Conservation (phyloP, 2,329 filamentous ascomycete genomes). For the Cercospora berteroae region DNA sequence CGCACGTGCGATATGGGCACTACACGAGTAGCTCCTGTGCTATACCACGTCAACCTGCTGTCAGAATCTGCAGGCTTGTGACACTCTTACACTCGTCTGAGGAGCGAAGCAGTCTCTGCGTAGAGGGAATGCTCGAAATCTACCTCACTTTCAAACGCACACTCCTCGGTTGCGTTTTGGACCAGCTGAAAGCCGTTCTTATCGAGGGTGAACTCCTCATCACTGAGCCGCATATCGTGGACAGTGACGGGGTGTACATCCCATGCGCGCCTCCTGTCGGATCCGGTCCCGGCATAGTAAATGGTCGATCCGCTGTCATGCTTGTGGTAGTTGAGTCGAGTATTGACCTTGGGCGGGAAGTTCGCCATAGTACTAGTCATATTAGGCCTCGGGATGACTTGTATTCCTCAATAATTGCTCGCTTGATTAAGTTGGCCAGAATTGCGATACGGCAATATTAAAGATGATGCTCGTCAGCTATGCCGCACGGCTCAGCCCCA, state of each 20-base stretch:
- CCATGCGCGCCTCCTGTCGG: slow-evolving; percentile 5
- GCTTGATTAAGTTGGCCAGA: too few relatives aligned
- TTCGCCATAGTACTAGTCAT: not conserved
- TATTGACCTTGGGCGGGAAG: not conserved
- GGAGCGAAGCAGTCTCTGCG: not conserved
- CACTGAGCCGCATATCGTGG: not conserved
- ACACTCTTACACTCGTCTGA: not conserved
- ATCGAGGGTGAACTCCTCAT: slow-evolving; percentile 3
- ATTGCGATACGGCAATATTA: too few relatives aligned
- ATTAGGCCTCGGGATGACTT: too few relatives aligned
- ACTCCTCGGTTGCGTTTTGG: too few relatives aligned
- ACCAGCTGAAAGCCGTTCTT: slow-evolving; percentile 10
- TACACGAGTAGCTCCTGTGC: not conserved
- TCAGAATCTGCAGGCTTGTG: too few relatives aligned
- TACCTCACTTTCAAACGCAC: too few relatives aligned
- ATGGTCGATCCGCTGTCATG: not conserved
- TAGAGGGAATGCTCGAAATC: slow-evolving; percentile 1
- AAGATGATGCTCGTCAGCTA: too few relatives aligned
- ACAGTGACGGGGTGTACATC: not conserved
- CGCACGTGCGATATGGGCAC: slow-evolving; percentile 1
- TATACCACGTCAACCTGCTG: not conserved
- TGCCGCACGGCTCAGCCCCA: too few relatives aligned
- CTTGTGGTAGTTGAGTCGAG: not conserved
- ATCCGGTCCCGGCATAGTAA: slow-evolving; percentile 1
- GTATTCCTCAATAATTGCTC: too few relatives aligned